Evolutionary conservation across 78 protist genomes (phyloP).

Genomic region (Protostelium mycophagum): DNA sequence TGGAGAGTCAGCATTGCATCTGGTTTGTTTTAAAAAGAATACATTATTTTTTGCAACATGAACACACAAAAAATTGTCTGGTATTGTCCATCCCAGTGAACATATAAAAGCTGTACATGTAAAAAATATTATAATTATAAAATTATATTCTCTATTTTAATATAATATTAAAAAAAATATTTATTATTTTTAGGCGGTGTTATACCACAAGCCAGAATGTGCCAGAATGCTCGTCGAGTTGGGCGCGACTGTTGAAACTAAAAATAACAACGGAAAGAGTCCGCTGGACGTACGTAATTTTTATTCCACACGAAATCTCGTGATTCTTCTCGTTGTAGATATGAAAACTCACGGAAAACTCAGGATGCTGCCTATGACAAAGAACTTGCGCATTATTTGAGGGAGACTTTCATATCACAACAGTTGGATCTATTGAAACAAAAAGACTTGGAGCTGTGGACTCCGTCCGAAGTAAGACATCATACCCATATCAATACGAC

Average conservation of each 20-base stretch:
- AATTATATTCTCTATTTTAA: too few species aligned
- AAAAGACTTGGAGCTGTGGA: not conserved
- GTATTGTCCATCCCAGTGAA: too few species aligned
- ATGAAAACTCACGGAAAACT: too few species aligned
- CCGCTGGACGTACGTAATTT: not conserved
- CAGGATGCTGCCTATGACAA: not conserved
- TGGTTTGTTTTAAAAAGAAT: too few species aligned
- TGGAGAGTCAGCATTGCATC: not conserved
- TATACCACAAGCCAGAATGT: not conserved
- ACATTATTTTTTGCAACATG: too few species aligned
- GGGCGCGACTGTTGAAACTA: not conserved
- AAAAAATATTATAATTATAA: too few species aligned
- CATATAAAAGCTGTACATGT: too few species aligned
- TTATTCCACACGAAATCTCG: not conserved
- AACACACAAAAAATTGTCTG: too few species aligned
- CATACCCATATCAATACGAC: too few species aligned
- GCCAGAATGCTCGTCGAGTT: not conserved
- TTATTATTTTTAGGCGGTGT: too few species aligned
- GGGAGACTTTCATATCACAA: not conserved
- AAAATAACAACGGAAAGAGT: not conserved
- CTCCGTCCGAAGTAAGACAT: not conserved
- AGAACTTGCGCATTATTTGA: not conserved
- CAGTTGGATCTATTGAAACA: not conserved
- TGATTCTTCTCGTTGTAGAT: too few species aligned
- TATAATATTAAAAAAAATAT: too few species aligned